These are phyloP conservation scores for Talaromyces trachyspermus DNA, from an alignment of 495 filamentous ascomycete genomes.

Conservation along the genomic window DNA sequence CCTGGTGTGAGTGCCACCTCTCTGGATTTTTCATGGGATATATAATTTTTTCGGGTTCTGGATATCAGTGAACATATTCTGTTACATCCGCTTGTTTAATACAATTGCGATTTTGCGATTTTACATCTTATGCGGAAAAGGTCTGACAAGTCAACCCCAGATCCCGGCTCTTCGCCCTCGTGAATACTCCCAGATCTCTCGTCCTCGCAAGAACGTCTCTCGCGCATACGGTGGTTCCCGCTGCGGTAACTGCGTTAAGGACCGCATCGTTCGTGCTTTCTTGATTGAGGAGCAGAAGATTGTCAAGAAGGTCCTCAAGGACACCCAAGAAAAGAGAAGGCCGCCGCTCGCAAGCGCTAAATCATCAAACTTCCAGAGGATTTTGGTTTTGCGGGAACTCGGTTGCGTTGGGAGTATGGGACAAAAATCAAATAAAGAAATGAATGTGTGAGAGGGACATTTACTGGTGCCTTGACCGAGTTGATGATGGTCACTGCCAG, in stretches of 20 bases:
- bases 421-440: constrained; percentile 8
- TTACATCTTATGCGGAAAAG: not conserved
- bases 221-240: constrained; percentile 96
- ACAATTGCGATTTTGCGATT: not conserved
- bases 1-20: constrained; percentile 68
- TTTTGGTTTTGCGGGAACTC: not conserved
- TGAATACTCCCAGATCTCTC: constrained; percentile 92
- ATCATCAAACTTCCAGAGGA: constrained; percentile 11
- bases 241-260: constrained; percentile 97
- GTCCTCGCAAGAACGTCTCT: constrained; percentile 98
- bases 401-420: constrained; percentile 1
- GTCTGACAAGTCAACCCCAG: constrained; percentile 37
- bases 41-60: too few species aligned
- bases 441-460: constrained; percentile 5
- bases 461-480: not conserved
- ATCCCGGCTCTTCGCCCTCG: constrained; percentile 93
- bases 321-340: constrained; percentile 73
- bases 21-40: constrained; percentile 3
- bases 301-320: constrained; percentile 99
- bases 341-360: constrained; percentile 41
- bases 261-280: constrained; percentile 94
- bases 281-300: constrained; percentile 99
- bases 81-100: too few species aligned
- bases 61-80: too few species aligned
- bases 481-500: constrained; percentile 4